Conservation (phyloP, 805 yeast genomes). For the Starmerella stigmatis region DNA sequence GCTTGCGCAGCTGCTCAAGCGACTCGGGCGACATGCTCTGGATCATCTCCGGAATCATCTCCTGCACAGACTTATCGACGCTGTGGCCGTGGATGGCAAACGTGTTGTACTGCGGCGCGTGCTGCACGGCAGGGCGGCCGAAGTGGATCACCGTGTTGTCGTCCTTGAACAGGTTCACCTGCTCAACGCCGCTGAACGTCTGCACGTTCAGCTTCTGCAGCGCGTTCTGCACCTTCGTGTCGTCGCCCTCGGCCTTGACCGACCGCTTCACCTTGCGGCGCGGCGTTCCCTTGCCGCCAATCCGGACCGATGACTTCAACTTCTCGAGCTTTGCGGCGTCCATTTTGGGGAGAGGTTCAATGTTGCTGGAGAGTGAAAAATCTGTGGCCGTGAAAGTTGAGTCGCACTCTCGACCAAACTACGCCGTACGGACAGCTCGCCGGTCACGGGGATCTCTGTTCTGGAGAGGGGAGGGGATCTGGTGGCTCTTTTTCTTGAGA, state of each 20-base stretch:
- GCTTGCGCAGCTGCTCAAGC: slow-evolving; percentile 73
- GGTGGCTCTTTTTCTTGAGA: no score
- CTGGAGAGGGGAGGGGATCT: no score
- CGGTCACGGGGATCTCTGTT: no score
- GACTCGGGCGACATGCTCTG: slow-evolving; percentile 96
- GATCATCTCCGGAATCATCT: slow-evolving; percentile 85
- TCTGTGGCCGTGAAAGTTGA: slow-evolving; percentile 21
- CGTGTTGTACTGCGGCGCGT: slow-evolving; percentile 81
- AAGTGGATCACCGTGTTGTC: slow-evolving; percentile 95
- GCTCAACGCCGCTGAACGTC: slow-evolving; percentile 81
- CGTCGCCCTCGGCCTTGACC: slow-evolving; percentile 51
- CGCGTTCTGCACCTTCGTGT: slow-evolving; percentile 79
- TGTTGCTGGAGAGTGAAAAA: slow-evolving; percentile 10
- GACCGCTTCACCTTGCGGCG: slow-evolving; percentile 87
- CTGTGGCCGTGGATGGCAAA: slow-evolving; percentile 92
- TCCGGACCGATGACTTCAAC: slow-evolving; percentile 48
- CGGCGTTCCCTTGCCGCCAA: slow-evolving; percentile 60
- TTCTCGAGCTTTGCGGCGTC: slow-evolving; percentile 92
- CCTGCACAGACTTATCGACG: slow-evolving; percentile 84
- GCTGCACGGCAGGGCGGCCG: slow-evolving; percentile 92
- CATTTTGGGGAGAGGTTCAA: slow-evolving; percentile 21
- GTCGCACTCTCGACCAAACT: no score
- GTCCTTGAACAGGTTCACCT: slow-evolving; percentile 94
- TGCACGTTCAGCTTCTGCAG: slow-evolving; percentile 82
- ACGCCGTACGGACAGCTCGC: no score